A percentile compares a stretch with the other conserved stretches of the same genome.
Conservation (phyloP, 148 eudicot genomes). For the Drosera capensis region DNA sequence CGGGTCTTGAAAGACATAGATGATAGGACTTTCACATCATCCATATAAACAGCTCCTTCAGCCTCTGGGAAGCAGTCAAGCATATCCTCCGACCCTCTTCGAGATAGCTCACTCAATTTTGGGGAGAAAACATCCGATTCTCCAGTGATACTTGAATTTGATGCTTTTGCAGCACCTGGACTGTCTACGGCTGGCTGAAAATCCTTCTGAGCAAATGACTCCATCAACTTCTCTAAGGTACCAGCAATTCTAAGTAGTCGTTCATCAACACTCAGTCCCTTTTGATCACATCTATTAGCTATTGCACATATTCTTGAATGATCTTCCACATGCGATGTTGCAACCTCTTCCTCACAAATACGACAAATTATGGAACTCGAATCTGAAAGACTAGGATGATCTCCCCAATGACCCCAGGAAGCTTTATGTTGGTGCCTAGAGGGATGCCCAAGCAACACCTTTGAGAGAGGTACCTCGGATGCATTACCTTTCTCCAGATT, state of each 20-base stretch:
- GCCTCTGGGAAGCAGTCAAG: constrained; percentile 80
- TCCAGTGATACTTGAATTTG: constrained; percentile 89
- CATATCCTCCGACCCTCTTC: constrained; percentile 97
- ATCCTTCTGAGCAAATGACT: constrained; percentile 62
- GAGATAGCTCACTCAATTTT: constrained; percentile 92
- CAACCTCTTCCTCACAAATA: constrained; percentile 94
- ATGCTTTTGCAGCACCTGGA: constrained; percentile 80
- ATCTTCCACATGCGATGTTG: constrained; percentile 95
- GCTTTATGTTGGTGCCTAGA: constrained; percentile 67
- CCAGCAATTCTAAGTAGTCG: constrained; percentile 80
- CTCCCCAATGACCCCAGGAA: constrained; percentile 87
- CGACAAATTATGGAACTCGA: constrained; percentile 92
- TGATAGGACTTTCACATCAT: constrained; percentile 75
- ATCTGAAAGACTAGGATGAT: constrained; percentile 54
- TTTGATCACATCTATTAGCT: constrained; percentile 94
- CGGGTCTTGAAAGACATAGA: constrained; percentile 88
- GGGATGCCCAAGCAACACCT: constrained; percentile 38
- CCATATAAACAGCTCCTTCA: constrained; percentile 67
- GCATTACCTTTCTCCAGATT: constrained; percentile 24
- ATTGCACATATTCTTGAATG: constrained; percentile 93
- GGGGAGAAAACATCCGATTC: constrained; percentile 85
- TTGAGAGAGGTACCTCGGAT: constrained; percentile 37
- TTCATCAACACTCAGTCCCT: constrained; percentile 81
- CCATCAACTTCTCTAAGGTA: constrained; percentile 77
- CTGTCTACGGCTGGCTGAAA: constrained; percentile 55